Evolutionary conservation across 352 stramenopile genomes (phyloP), one percentile per base, ranked within the genome.

Genomic region (Peronospora tabacina): DNA sequence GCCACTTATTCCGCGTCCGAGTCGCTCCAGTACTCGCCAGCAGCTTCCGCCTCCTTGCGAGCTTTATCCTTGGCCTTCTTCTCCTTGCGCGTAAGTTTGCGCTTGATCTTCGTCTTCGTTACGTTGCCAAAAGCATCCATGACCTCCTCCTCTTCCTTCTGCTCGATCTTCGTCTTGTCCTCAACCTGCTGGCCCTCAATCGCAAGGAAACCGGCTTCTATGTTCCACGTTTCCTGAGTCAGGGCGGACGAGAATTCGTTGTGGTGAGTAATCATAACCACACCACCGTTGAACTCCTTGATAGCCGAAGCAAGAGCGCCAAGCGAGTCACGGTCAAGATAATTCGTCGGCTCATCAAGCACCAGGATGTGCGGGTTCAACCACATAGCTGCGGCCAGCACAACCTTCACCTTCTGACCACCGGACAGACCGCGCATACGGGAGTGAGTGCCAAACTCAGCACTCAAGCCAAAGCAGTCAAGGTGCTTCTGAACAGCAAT

Each of bases 331-430:
- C 95, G 90, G 70, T 98, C 94, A 41, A 97, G 72, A 69, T 97
- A 97, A 76, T 97, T 97, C 53, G 92, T 98, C 22, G 92, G 92
- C 72, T 98, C 92, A 74, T 97, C 91, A 44, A 98, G 74, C 55
- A 98, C 89, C 55, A 97, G 72, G 49, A 98, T 85, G 78, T 97
- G 87, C 43, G 92, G 87, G 81, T 98, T 94, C 61, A 96, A 96
- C 94, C 89, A 98, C 81, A 97, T 97, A 48, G 89, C 91, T 66
- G 95, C 95, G 44, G 74, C 95, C 33, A 99, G 72, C 51, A 98
- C 95, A 38, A 99, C 94, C 88, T 98, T 98, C 30, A 98, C 94
- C 84, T 98, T 99, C 76, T 99, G 95, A 62, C 96, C 96, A 70
- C 95, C 96, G 41, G 91, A 98, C 29, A 99, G 77, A 73, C 94